phyloP scores from a whole-genome alignment of 75 land plant species.

The Selaginella tamariscina region DNA sequence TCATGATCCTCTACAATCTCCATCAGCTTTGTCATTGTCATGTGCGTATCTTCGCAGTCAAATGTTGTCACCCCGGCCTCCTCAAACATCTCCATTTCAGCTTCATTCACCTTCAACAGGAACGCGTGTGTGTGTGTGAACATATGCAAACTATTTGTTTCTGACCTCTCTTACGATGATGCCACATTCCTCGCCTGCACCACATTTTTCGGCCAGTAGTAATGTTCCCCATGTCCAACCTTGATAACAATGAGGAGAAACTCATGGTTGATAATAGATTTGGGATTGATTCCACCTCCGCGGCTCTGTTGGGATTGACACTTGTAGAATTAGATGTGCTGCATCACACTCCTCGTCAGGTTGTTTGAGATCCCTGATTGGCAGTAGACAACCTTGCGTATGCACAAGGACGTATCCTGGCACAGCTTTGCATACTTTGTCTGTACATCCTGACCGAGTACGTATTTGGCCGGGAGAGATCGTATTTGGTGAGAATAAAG shows the following conservation, averaged over 20 bases:
- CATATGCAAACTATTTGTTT: neutral
- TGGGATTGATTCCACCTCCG: neutral
- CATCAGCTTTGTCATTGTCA: neutral
- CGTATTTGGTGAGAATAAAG: too few relatives aligned
- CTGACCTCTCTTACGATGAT: neutral
- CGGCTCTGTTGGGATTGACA: neutral
- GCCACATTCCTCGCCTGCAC: neutral
- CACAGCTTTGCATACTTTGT: too few relatives aligned
- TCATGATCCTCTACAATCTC: neutral
- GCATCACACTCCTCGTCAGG: too few relatives aligned
- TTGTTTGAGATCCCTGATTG: neutral
- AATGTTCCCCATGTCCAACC: neutral
- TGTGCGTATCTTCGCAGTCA: neutral
- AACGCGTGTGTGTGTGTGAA: too few relatives aligned
- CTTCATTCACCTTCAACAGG: too few relatives aligned
- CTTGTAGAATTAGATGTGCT: neutral
- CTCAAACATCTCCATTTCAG: neutral
- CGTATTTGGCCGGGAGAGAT: too few relatives aligned
- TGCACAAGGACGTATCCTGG: neutral
- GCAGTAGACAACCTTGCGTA: neutral
- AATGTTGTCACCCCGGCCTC: neutral
- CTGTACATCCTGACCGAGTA: too few relatives aligned
- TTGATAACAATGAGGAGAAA: neutral
- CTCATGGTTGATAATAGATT: neutral
- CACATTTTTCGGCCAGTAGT: neutral